A percentile compares a stretch with the other conserved stretches of the same genome.
phyloP scores from a whole-genome alignment of 2,329 filamentous ascomycete genomes.

The Ciborinia camelliae region DNA sequence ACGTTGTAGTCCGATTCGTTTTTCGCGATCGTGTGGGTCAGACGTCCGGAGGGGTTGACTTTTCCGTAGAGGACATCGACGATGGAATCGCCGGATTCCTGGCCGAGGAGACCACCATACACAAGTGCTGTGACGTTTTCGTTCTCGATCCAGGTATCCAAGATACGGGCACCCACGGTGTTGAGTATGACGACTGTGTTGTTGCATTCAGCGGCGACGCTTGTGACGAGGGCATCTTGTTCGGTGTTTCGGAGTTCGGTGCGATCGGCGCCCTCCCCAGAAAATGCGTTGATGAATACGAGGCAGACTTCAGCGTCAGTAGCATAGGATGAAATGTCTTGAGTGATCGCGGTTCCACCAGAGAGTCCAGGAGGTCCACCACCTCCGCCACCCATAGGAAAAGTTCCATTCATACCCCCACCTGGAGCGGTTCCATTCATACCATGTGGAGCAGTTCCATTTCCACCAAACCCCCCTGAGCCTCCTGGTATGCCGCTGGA shows the following conservation, averaged over 20 bases:
- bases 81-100: conserved; percentile 76
- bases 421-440: background rate
- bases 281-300: conserved; percentile 57
- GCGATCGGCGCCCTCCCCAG: conserved; percentile 67
- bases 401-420: background rate
- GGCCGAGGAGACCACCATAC: conserved; percentile 74
- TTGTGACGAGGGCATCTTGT: conserved; percentile 22
- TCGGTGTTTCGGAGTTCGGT: conserved; percentile 49
- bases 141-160: conserved; percentile 71
- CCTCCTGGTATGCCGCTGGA: background rate
- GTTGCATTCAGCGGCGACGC: conserved; percentile 49
- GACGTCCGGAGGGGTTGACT: conserved; percentile 69
- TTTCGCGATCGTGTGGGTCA: conserved; percentile 74
- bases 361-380: background rate
- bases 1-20: conserved; percentile 45
- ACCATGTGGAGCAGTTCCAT: background rate
- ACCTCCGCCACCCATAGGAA: background rate
- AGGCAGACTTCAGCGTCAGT: conserved; percentile 7
- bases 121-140: conserved; percentile 79
- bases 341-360: background rate
- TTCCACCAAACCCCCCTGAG: background rate
- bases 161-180: conserved; percentile 46
- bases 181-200: conserved; percentile 69
- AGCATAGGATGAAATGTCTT: background rate
- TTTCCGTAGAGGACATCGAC: conserved; percentile 76